Percentiles rank a stretch among this genome's conserved stretches.
These are phyloP conservation scores for Gossypium stocksii DNA, from an alignment of 345 rosid genomes.

Conservation along the genomic window DNA sequence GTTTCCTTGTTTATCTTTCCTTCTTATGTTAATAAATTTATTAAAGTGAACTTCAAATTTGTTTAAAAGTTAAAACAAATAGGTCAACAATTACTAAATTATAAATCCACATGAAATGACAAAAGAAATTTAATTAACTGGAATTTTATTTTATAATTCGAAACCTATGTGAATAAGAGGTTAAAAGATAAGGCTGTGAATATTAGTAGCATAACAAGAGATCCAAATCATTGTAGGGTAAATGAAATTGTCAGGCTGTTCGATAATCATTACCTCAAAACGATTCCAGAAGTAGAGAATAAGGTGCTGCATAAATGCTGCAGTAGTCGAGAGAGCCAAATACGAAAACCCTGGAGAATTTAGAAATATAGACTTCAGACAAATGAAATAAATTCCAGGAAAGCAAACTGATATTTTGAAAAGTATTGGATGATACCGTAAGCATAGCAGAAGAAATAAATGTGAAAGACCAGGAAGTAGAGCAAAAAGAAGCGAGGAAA, in stretches of 20 bases:
- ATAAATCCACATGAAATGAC: too few species aligned
- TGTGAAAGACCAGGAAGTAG: constrained; percentile 96
- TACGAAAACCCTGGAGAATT: constrained; percentile 77
- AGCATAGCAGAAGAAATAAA: constrained; percentile 90
- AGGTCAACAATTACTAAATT: too few species aligned
- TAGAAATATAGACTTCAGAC: neutral
- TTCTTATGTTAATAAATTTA: too few species aligned
- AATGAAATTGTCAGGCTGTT: neutral
- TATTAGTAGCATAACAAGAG: neutral
- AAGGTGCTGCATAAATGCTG: constrained; percentile 97
- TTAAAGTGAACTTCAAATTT: too few species aligned
- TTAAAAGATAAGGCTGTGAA: constrained; percentile 25
- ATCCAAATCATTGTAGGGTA: neutral
- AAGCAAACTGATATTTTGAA: neutral
- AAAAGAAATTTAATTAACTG: too few species aligned
- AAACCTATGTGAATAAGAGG: neutral
- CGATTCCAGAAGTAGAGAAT: constrained; percentile 98
- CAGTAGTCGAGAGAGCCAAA: constrained; percentile 78
- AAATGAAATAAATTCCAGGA: neutral
- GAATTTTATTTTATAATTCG: too few species aligned
- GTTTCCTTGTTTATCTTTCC: too few species aligned
- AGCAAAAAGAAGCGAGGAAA: constrained; percentile 97
- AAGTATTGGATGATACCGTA: constrained; percentile 51
- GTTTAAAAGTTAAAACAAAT: too few species aligned
- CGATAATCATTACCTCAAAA: constrained; percentile 64